phyloP scores from a whole-genome alignment of 306 rosid species.

The Cicer judaicum region DNA sequence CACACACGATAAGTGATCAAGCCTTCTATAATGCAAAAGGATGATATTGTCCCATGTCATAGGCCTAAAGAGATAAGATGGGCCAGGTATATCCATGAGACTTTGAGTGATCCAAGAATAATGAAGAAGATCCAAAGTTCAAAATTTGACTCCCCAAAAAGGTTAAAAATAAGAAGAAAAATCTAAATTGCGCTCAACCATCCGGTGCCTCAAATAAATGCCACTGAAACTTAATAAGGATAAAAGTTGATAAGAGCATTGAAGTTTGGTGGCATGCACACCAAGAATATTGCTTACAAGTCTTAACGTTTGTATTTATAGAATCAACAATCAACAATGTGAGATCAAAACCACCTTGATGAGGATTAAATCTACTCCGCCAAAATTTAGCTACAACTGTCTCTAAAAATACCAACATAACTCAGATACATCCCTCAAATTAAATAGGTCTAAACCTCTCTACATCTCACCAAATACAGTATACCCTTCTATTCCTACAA shows the following conservation, averaged over 20 bases:
- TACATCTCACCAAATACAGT: conserved; percentile 18
- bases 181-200: not conserved
- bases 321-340: not conserved
- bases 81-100: conserved; percentile 10
- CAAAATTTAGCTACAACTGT: conserved; percentile 45
- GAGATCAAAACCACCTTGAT: conserved; percentile 29
- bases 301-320: conserved; percentile 37
- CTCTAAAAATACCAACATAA: conserved; percentile 27
- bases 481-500: conserved; percentile 62
- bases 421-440: conserved; percentile 29
- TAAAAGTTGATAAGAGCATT: not conserved
- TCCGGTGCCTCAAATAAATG: not conserved
- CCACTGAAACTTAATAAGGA: not conserved
- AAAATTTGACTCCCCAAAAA: no score
- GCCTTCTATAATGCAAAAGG: not conserved
- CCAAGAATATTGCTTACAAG: not conserved
- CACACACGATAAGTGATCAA: not conserved
- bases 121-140: not conserved
- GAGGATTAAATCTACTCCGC: conserved; percentile 39
- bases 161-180: no score
- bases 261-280: not conserved
- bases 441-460: conserved; percentile 35
- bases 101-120: not conserved
- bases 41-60: conserved; percentile 26
- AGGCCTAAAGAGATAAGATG: conserved; percentile 3